Evolutionary conservation across 352 stramenopile genomes (phyloP).

Genomic region (Globisporangium barbulae): DNA sequence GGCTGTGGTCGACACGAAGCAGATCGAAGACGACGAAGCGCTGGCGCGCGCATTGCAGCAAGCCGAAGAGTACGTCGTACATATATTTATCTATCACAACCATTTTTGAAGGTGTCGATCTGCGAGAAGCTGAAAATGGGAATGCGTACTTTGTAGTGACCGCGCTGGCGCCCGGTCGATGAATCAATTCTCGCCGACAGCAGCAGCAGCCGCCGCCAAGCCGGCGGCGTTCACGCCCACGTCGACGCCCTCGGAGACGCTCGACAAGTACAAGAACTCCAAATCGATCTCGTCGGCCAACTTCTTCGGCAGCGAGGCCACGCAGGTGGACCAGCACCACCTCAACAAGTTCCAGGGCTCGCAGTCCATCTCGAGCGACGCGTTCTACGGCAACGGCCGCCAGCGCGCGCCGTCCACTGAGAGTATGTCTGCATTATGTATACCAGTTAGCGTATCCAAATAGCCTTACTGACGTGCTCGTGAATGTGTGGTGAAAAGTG

Average conservation of each 20-base stretch:
- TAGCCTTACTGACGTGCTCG: background rate
- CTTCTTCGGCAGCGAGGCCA: slow-evolving; percentile 77
- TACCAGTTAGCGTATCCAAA: background rate
- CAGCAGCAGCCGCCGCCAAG: slow-evolving; percentile 9
- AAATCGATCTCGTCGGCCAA: slow-evolving; percentile 91
- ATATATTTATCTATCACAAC: background rate
- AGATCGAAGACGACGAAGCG: slow-evolving; percentile 86
- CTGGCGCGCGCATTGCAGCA: slow-evolving; percentile 79
- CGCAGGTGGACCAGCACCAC: slow-evolving; percentile 53
- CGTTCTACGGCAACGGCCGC: slow-evolving; percentile 72
- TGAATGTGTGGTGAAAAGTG: slow-evolving; percentile 24
- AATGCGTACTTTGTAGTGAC: slow-evolving; percentile 22
- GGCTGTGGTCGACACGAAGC: slow-evolving; percentile 47
- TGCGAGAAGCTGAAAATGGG: background rate
- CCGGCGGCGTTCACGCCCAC: slow-evolving; percentile 4
- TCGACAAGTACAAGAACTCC: slow-evolving; percentile 91
- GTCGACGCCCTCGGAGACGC: slow-evolving; percentile 34
- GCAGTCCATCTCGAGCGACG: slow-evolving; percentile 85
- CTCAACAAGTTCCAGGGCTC: slow-evolving; percentile 76
- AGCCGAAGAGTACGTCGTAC: slow-evolving; percentile 59
- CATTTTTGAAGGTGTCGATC: background rate
- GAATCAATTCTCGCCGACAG: slow-evolving; percentile 13
- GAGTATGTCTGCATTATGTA: slow-evolving; percentile 27
- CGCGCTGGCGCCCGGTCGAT: slow-evolving; percentile 6
- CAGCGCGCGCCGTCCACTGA: slow-evolving; percentile 61